Evolutionary conservation across 306 rosid genomes (phyloP).

Genomic region (Mucuna pruriens): DNA sequence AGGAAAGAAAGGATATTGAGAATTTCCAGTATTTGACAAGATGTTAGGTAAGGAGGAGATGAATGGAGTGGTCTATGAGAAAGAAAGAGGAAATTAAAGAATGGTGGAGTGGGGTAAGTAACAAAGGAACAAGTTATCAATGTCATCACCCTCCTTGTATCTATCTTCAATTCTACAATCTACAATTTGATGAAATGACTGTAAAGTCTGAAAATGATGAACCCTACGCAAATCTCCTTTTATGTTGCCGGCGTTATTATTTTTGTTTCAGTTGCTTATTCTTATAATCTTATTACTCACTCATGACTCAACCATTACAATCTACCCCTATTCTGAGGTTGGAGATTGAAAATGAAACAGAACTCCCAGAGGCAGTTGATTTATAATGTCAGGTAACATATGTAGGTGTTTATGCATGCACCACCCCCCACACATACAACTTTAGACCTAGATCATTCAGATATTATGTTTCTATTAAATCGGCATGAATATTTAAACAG

Average conservation of each 20-base stretch:
- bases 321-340: neutral
- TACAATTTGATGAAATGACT: neutral
- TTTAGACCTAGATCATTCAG: neutral
- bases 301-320: neutral
- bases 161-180: neutral
- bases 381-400: neutral
- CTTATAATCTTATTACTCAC: neutral
- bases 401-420: neutral
- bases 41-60: neutral
- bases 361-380: neutral
- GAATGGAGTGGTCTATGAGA: neutral
- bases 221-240: neutral
- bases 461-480: neutral
- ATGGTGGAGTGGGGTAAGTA: neutral
- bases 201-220: neutral
- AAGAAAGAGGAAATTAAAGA: neutral
- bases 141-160: neutral
- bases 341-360: slow-evolving; percentile 6
- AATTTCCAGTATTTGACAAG: neutral
- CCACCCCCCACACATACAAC: neutral
- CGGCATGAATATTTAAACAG: slow-evolving; percentile 19
- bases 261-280: slow-evolving; percentile 5
- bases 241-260: neutral
- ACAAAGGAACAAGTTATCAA: neutral
- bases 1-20: neutral